A percentile compares a stretch with the other conserved stretches of the same genome.
These are phyloP conservation scores for Trichoderma simmonsii DNA, from an alignment of 2,329 filamentous ascomycete genomes.

Conservation along the genomic window DNA sequence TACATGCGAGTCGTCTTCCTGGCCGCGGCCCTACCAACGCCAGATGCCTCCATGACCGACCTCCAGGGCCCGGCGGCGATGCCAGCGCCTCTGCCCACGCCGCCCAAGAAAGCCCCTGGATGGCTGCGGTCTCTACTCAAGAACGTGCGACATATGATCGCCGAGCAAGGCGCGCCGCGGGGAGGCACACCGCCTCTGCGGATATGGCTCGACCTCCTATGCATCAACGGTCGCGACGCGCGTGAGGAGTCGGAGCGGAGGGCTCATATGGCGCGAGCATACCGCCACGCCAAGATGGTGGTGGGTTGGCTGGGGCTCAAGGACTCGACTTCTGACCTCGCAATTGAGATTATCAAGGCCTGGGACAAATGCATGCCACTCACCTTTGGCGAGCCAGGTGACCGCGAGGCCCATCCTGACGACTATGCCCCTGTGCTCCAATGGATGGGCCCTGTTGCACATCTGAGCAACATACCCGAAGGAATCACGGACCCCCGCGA, in stretches of 20 bases:
- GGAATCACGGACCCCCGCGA: constrained; percentile 25
- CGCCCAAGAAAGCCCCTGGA: constrained; percentile 22
- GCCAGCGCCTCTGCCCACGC: constrained; percentile 20
- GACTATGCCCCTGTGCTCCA: constrained; percentile 33
- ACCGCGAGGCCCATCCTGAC: constrained; percentile 32
- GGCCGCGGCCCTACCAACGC: constrained; percentile 20
- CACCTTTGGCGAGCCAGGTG: constrained; percentile 34
- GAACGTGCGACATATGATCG: constrained; percentile 19
- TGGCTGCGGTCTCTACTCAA: constrained; percentile 24
- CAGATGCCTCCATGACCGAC: constrained; percentile 15
- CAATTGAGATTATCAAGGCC: constrained; percentile 26
- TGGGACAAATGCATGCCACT: constrained; percentile 33
- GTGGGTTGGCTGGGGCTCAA: constrained; percentile 35
- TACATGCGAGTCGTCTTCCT: constrained; percentile 35
- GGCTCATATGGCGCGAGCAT: constrained; percentile 30
- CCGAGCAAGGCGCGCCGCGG: constrained; percentile 8
- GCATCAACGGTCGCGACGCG: constrained; percentile 29
- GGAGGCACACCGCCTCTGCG: constrained; percentile 22
- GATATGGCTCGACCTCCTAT: constrained; percentile 34
- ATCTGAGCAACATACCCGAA: constrained; percentile 25
- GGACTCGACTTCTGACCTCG: constrained; percentile 28
- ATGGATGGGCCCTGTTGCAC: constrained; percentile 30
- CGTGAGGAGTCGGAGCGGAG: constrained; percentile 30
- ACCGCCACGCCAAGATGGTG: constrained; percentile 32
- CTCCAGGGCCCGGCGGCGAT: neutral